Conservation (phyloP, 805 yeast genomes). For the Ogataea pini region DNA sequence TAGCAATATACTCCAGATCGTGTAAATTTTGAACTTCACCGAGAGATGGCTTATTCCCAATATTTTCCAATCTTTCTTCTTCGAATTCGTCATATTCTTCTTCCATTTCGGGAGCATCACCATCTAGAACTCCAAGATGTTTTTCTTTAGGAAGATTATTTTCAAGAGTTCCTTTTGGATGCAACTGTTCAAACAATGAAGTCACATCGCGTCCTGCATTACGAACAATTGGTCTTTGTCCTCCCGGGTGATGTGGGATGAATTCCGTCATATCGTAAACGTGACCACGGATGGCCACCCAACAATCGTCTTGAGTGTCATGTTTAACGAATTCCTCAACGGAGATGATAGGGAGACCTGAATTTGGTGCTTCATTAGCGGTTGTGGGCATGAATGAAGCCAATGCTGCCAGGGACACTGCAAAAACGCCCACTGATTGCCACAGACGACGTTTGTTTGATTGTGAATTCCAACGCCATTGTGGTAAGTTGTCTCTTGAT, state of each 20-base stretch:
- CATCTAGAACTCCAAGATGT: slow-evolving; percentile 54
- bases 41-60: slow-evolving; percentile 64
- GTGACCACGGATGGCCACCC: slow-evolving; percentile 81
- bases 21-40: slow-evolving; percentile 70
- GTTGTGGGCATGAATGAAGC: not conserved
- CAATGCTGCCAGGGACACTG: not conserved
- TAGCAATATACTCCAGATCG: slow-evolving; percentile 87
- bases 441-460: not conserved
- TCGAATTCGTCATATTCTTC: slow-evolving; percentile 43
- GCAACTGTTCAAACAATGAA: slow-evolving; percentile 82
- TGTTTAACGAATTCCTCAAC: slow-evolving; percentile 53
- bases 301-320: slow-evolving; percentile 61
- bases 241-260: slow-evolving; percentile 52
- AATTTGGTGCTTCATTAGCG: not conserved
- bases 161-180: slow-evolving; percentile 82
- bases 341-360: slow-evolving; percentile 17
- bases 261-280: slow-evolving; percentile 78
- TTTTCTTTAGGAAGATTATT: slow-evolving; percentile 59
- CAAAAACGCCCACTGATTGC: not conserved
- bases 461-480: not conserved
- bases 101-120: slow-evolving; percentile 36
- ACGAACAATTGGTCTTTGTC: slow-evolving; percentile 43
- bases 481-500: not conserved
- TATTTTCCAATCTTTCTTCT: slow-evolving; percentile 40
- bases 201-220: slow-evolving; percentile 56